Conservation (phyloP, 495 filamentous ascomycete species). For the Penicillium coprophilum region DNA sequence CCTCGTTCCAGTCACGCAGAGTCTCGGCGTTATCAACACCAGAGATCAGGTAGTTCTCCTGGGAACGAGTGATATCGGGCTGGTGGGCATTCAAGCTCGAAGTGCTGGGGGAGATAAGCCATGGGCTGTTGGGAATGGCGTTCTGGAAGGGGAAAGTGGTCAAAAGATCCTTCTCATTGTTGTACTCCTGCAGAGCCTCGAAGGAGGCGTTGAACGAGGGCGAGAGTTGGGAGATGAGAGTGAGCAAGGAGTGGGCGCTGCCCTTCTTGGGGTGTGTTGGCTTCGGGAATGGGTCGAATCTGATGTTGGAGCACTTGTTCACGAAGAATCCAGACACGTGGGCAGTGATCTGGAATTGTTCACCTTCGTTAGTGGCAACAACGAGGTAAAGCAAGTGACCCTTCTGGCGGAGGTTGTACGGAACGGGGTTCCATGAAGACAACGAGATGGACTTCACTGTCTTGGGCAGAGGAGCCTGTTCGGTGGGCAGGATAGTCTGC, state of each 20-base stretch:
- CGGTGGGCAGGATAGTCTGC: conserved; percentile 66
- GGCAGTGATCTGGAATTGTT: conserved; percentile 88
- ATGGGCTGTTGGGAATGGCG: conserved; percentile 86
- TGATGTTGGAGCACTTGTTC: conserved; percentile 85
- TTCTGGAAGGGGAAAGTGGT: conserved; percentile 94
- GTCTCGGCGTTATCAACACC: conserved; percentile 93
- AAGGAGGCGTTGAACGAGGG: conserved; percentile 76
- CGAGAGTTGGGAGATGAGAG: conserved; percentile 74
- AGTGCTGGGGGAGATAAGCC: conserved; percentile 72
- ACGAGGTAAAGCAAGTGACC: conserved; percentile 93
- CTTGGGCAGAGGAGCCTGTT: conserved; percentile 68
- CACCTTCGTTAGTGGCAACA: conserved; percentile 84
- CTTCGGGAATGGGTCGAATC: conserved; percentile 86
- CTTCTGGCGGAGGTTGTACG: conserved; percentile 82
- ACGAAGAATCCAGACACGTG: conserved; percentile 95
- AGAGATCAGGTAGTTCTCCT: conserved; percentile 86
- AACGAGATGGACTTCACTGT: conserved; percentile 85
- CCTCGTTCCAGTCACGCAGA: conserved; percentile 97
- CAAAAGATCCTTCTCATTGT: conserved; percentile 79
- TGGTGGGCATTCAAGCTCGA: conserved; percentile 68
- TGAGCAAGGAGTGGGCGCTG: conserved; percentile 82
- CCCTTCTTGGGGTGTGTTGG: conserved; percentile 49
- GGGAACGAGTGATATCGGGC: conserved; percentile 80
- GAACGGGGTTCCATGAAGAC: conserved; percentile 95
- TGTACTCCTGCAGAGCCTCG: conserved; percentile 71